Evolutionary conservation across 495 filamentous ascomycete species (phyloP), one percentile per base, ranked within the genome.

Genomic region (Recurvomyces mirabilis): DNA sequence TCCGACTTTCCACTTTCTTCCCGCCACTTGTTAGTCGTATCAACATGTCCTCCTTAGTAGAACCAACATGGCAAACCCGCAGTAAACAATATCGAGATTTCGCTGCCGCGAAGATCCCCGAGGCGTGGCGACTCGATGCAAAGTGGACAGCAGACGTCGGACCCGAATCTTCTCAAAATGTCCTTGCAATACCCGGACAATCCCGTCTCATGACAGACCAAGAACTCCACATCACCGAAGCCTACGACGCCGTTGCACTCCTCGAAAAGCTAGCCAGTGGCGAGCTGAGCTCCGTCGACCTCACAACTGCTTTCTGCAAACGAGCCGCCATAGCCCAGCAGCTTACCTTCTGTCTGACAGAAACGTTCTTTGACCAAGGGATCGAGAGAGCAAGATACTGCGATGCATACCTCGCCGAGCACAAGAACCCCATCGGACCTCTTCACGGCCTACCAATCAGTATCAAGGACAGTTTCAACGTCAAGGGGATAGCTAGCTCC

Each of bases 231-330:
- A 68, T 78, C 41, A 78, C 75, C 0, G 63, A 67, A 39, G 65
- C 62, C 12, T 63, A 65, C 50, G 62, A 72, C 45, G 74, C 72
- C 17, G 60, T 57, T 1, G 56, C 62, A 6, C 58, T 79, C 0
- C 52, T 65, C 9, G 48, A 52, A 5, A 56, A 52, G 28, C 54
- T 75, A 18, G 49, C 55, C 3, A 40, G 46, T 1, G 48, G 59
- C 4, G 52, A 59, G 17, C 41, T 70, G 28, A 69, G 59, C 3
- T 62, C 68, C 12, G 39, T 64, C 19, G 63, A 63, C 1, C 68
- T 79, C 0, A 59, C 62, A 5, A 65, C 55, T 1, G 73, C 72
- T 1, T 77, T 75, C 46, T 77, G 72, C 56, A 82, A 81, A 63
- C 55, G 63, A 51, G 63, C 63, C 14, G 63, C 63, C 1, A 63